phyloP scores from a whole-genome alignment of 495 filamentous ascomycete species.

The Penicillium diatomitis region DNA sequence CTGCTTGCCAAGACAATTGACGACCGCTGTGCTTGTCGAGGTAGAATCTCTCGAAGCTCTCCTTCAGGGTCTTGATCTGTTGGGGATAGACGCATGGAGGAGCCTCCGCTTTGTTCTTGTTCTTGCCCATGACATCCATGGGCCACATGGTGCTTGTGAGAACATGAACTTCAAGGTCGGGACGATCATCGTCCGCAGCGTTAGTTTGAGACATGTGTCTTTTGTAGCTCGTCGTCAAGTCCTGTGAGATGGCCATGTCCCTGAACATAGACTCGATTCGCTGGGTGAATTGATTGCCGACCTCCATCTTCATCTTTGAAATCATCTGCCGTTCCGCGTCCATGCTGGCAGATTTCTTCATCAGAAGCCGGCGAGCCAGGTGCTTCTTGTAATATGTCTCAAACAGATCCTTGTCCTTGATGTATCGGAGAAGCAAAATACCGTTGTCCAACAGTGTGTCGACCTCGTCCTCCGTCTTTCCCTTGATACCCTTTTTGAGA shows the following conservation, averaged over 20 bases:
- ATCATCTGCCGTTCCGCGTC: slow-evolving; percentile 95
- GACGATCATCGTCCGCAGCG: slow-evolving; percentile 54
- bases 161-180: slow-evolving; percentile 75
- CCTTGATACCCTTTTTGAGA: slow-evolving; percentile 85
- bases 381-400: slow-evolving; percentile 99
- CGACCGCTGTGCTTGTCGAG: slow-evolving; percentile 77
- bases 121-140: slow-evolving; percentile 66
- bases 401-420: slow-evolving; percentile 90
- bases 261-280: slow-evolving; percentile 98
- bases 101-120: slow-evolving; percentile 42
- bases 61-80: slow-evolving; percentile 65
- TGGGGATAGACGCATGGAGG: slow-evolving; percentile 60
- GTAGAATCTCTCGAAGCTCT: slow-evolving; percentile 88
- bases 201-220: slow-evolving; percentile 54
- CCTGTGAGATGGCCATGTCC: slow-evolving; percentile 86
- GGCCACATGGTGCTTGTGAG: slow-evolving; percentile 95
- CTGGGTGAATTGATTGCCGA: slow-evolving; percentile 86
- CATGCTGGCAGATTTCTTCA: slow-evolving; percentile 76
- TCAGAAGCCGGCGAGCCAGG: slow-evolving; percentile 73
- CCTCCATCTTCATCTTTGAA: slow-evolving; percentile 86
- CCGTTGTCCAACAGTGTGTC: slow-evolving; percentile 83
- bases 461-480: slow-evolving; percentile 85
- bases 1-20: slow-evolving; percentile 73
- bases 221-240: slow-evolving; percentile 69
- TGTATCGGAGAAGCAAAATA: slow-evolving; percentile 74